Base-by-base conservation (phyloP, 2,329 filamentous ascomycete species). In the Periglandula ipomoeae region DNA sequence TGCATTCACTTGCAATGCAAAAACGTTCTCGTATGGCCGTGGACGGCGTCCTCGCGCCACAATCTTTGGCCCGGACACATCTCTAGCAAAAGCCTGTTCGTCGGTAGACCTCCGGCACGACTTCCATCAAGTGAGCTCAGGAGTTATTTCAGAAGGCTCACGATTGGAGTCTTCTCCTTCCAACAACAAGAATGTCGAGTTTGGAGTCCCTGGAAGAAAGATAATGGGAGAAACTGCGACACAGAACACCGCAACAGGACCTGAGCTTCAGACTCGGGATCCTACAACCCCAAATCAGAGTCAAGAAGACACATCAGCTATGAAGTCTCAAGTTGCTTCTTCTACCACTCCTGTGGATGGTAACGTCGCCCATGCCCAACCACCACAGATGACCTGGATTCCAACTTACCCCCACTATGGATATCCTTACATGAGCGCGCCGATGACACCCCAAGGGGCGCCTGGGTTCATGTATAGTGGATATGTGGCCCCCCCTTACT, bases 401-500 rank as follows among this genome's bases (percentile, higher is more conserved):
- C 47, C 50, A 32, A 39, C 52, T n/a, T 58, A 55, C 34, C 34
- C 45, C 2, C 49, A 39, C 1, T 55, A 46, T 17, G 47, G 45
- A 5, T 56, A 53, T 23, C 53, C 52, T 5, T 55, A 56, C 46
- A 49, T 53, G 50, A 47, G 41, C 30, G 40, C 47, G 19, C 53
- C 56, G 1, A 55, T 58, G 48, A 57, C 52, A 7, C 56, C 56
- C 34, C 55, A 58, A 19, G 40, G 48, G 13, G 54, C 41, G 5
- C 51, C 52, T 7, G 52, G 48, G 15, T 17, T 58, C 8, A 48
- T 59, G 42, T 60, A 59, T 43, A 42, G 52, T 19, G 50, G 52
- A n/a, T 60, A 58, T 43, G 53, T 54, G 51, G 54, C 52, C 8
- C 48, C 46, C 39, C 53, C 47, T 1, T 52, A 52, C 39, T 56